Base-by-base conservation (phyloP, 2,329 filamentous ascomycete species). In the Stachybotrys echinatus region DNA sequence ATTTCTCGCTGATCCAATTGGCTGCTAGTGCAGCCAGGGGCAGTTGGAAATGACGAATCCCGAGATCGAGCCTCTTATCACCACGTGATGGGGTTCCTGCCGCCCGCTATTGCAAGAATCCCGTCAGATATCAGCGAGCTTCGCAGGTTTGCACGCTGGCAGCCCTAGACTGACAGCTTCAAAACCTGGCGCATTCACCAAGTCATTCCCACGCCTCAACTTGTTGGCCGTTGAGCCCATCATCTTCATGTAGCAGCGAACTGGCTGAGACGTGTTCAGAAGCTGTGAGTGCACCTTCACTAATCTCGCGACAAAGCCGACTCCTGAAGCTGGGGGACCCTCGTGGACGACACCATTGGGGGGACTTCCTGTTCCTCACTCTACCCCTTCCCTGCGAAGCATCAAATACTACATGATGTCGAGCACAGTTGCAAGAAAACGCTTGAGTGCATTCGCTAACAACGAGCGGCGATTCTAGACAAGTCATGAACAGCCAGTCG, bases 401-500 rank as follows among this genome's bases (percentile, higher is more conserved):
- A 34, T 34, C 27, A n/a, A n/a, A n/a, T n/a, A n/a, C n/a, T n/a
- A n/a, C n/a, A n/a, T n/a, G n/a, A n/a, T n/a, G n/a, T n/a, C n/a
- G n/a, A n/a, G n/a, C n/a, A n/a, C n/a, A n/a, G n/a, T n/a, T n/a
- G n/a, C n/a, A n/a, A n/a, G n/a, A n/a, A n/a, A n/a, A n/a, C n/a
- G n/a, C n/a, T n/a, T n/a, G n/a, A n/a, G n/a, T n/a, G n/a, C n/a
- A n/a, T 42, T 14, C 27, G 21, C 37, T 37, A 18, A 46, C 44
- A 34, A 10, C n/a, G n/a, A n/a, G n/a, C 14, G 10, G 27, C 27
- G 27, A 34, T 34, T 8, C 27, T 50, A 56, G 55, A 57, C 52
- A 47, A 67, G 53, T 56, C 23, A 78, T 77, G 75, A 77, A 77
- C 59, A 74, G 64, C 64, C 71, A 74, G 55, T 69, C 67, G 52